Percentiles rank a stretch among this genome's conserved stretches.
These are phyloP conservation scores for Picochlorum sp. DNA, from an alignment of 139 green algal species.

Conservation along the genomic window DNA sequence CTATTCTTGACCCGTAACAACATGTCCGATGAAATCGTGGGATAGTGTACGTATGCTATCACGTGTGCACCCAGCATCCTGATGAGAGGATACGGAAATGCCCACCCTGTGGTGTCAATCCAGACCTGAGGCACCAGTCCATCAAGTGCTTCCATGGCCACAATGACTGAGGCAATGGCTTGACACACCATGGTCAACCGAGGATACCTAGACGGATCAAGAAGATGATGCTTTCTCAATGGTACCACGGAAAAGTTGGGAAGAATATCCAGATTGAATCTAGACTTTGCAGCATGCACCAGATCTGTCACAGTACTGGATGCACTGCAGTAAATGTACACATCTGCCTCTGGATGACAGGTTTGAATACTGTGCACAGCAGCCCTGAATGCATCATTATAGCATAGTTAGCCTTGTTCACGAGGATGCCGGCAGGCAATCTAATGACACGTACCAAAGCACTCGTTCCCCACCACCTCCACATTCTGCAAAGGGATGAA, in stretches of 20 bases:
- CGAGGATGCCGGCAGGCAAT: no score
- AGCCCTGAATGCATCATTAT: no score
- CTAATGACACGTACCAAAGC: conserved; percentile 54
- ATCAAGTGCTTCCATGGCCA: conserved; percentile 61
- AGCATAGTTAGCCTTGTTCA: no score
- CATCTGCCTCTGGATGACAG: no score
- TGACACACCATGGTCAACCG: conserved; percentile 82
- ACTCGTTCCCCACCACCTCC: conserved; percentile 91
- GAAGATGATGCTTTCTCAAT: conserved; percentile 32
- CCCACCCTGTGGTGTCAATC: conserved; percentile 90
- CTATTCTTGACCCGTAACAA: conserved; percentile 34
- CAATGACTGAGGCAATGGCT: conserved; percentile 48
- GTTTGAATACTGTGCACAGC: no score
- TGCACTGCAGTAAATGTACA: conserved; percentile 19
- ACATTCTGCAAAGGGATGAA: conserved; percentile 84
- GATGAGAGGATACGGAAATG: conserved; percentile 81
- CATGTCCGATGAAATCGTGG: conserved; percentile 90
- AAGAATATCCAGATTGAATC: conserved; percentile 58
- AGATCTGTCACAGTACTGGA: conserved; percentile 40
- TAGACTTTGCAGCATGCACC: conserved; percentile 28
- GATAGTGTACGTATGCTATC: conserved; percentile 89
- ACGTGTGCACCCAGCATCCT: conserved; percentile 52
- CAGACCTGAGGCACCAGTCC: conserved; percentile 63
- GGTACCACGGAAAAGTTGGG: conserved; percentile 52
- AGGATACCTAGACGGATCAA: conserved; percentile 62